Base-by-base conservation (phyloP, 139 green algal species). In the Chlamydomonas applanata region DNA sequence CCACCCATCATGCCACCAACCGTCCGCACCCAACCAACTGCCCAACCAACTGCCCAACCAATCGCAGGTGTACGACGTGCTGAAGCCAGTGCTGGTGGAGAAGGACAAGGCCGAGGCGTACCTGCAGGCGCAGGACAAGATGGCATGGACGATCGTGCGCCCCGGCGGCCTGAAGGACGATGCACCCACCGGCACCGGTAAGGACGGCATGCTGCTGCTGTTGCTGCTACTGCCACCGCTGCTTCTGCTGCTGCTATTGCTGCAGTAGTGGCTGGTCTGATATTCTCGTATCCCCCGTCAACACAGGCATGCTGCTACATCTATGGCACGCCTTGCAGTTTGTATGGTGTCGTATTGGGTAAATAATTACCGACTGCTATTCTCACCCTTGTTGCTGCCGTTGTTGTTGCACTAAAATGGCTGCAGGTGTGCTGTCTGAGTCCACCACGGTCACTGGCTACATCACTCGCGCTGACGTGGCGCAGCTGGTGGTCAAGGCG, bases 91-190 rank as follows among this genome's bases (percentile, higher is more conserved):
- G 76, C 85, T 99, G 54, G 17, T 96, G 34, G 92, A 98, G 84
- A 99, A 99, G 86, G 87, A 94, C 67, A 98, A 98, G 83, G 96
- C 95, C 2, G 96, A 99, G 85, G 80, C 91, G n/a, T 56, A 35
- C 25, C 90, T 98, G 24, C 93, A 93, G 89, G 34, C 30, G 14
- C 29, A 70, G 1, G 79, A 88, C 67, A 85, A 91, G 65, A 93
- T 99, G 83, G 60, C 87, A 0, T 98, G 82, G 70, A 83, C 89
- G 20, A 99, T 99, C 76, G 86, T 99, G 29, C 85, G 95, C 19
- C 95, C 96, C 0, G 96, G 96, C 25, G 96, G 96, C 56, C 85
- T 99, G 0, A 93, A 94, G 63, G 93, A 77, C 1, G 95, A 98
- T 59, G 52, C 85, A n/a, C 78, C 83, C 24, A 97, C 93, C 0